Percentiles rank a stretch among this genome's conserved stretches.
Conservation (phyloP, 768 basidiomycete species). For the Piloderma croceum region DNA sequence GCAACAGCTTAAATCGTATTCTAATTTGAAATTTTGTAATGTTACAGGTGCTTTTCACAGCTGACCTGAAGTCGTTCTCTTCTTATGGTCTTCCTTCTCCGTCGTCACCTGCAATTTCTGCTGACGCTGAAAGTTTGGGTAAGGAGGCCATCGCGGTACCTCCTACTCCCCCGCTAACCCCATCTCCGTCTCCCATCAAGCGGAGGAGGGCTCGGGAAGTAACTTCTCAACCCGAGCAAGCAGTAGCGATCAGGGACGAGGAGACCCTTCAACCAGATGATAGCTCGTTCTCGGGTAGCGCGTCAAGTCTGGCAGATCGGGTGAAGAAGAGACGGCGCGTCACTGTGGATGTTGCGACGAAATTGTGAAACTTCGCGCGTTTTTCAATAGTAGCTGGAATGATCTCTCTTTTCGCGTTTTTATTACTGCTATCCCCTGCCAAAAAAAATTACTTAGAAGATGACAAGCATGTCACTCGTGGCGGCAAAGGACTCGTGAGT, state of each 20-base stretch:
- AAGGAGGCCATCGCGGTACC: constrained; percentile 10
- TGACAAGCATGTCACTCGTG: too few relatives aligned
- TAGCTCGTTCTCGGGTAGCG: constrained; percentile 2
- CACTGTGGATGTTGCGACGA: constrained; percentile 10
- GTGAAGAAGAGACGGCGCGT: constrained; percentile 36
- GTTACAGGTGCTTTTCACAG: constrained; percentile 66
- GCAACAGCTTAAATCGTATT: too few relatives aligned
- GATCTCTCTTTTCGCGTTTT: too few relatives aligned
- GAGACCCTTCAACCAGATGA: too few relatives aligned
- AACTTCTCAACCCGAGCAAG: too few relatives aligned
- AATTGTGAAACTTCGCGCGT: too few relatives aligned
- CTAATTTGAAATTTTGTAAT: neutral
- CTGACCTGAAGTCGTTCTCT: constrained; percentile 66
- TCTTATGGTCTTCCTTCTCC: constrained; percentile 43
- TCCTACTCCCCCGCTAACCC: constrained; percentile 25
- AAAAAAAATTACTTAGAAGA: too few relatives aligned
- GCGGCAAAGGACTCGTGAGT: too few relatives aligned
- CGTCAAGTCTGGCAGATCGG: constrained; percentile 33
- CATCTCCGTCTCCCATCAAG: constrained; percentile 27
- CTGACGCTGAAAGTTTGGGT: too few relatives aligned
- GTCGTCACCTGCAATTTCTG: constrained; percentile 5
- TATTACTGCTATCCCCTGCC: too few relatives aligned
- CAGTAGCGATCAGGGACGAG: too few relatives aligned
- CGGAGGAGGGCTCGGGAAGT: constrained; percentile 19
- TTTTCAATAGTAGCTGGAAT: too few relatives aligned